Percentiles rank a stretch among this genome's conserved stretches.
phyloP scores from a whole-genome alignment of 2,329 filamentous ascomycete species.

The Talaromyces islandicus region DNA sequence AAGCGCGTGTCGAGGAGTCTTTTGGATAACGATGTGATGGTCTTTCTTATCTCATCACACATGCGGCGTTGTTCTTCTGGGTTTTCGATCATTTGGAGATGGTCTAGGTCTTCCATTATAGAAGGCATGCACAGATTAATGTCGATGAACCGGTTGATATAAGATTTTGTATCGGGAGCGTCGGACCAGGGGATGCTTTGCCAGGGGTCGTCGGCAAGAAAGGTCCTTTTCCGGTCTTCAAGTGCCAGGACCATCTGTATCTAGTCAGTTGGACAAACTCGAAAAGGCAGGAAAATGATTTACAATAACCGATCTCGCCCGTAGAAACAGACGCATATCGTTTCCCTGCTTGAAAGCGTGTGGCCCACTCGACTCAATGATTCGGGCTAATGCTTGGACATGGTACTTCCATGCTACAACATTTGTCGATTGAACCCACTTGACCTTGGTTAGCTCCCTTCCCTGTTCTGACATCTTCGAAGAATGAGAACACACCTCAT shows the following conservation, averaged over 20 bases:
- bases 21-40: background rate
- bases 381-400: background rate
- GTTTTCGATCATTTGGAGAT: background rate
- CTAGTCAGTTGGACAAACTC: background rate
- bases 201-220: background rate
- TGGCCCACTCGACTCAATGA: background rate
- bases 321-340: background rate
- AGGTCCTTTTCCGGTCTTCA: slow-evolving; percentile 1
- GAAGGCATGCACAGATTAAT: background rate
- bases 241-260: background rate
- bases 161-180: background rate
- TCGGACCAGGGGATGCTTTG: background rate
- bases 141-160: background rate
- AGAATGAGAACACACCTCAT: background rate
- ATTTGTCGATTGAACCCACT: background rate
- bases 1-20: background rate
- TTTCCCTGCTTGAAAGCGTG: background rate
- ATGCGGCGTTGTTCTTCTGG: background rate
- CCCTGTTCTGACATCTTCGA: too few species aligned
- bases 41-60: background rate
- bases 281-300: background rate
- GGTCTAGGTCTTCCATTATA: background rate
- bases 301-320: background rate
- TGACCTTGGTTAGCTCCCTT: background rate
- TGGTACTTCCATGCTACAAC: background rate